Evolutionary conservation across 1,284 basidiomycete species (phyloP), one percentile per base, ranked within the genome.

Genomic region (Abortiporus biennis): DNA sequence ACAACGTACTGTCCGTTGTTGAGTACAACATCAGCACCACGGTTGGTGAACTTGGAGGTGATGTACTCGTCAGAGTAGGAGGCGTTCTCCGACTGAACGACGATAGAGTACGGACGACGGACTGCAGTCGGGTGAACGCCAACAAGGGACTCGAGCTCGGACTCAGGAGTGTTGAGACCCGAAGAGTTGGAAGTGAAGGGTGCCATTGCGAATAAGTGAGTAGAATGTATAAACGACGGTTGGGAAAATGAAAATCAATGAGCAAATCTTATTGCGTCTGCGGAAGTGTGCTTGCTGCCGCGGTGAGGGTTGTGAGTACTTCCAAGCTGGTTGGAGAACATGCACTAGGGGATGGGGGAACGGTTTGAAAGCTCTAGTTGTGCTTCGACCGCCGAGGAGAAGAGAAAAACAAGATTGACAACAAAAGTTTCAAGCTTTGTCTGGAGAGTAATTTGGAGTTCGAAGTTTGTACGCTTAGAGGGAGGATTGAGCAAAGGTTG

Each of bases 251-350:
- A 52, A 40, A 42, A 30, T 39, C 59, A 78, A 69, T 67, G 69
- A 48, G 62, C 49, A 63, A 72, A 68, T 49, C 19, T 48, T 38
- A 85, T 56, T 57, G 78, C 72, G 48, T 78, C 75, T 52, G 82
- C 74, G 61, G 65, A 68, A 51, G 80, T 75, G 71, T 88, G 85
- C 62, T 81, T 87, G 54, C 54, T 59, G 67, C 85, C 85, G 76
- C 82, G 71, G 68, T 85, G 75, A 56, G 76, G 73, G 65, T 89
- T 89, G 70, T 90, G 85, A 49, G 74, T 68, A 64, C 80, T 84
- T 64, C 79, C 76, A 51, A 89, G 80, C 63, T 86, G 84, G 79
- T 90, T 89, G 48, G 84, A 85, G 83, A 78, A 90, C 86, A 89
- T 89, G 75, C 84, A 88, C 71, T n/a, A n/a, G n/a, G n/a, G n/a